Evolutionary conservation across 495 filamentous ascomycete genomes (phyloP).

Genomic region (Xylaria telfairii): DNA sequence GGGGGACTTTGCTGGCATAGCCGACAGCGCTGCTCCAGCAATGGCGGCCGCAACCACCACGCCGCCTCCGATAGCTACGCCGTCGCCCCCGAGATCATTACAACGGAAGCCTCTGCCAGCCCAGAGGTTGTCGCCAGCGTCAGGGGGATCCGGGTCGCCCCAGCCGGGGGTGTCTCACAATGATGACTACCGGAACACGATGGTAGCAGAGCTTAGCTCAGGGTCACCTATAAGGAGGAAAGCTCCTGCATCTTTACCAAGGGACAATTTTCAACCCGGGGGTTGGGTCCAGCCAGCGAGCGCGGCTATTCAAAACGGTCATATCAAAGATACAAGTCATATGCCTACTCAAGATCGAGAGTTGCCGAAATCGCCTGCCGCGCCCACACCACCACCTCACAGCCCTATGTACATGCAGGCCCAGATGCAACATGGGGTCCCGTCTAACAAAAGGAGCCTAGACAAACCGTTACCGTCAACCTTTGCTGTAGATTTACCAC

Average conservation of each 20-base stretch:
- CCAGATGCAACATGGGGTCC: conserved; percentile 19
- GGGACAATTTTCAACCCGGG: conserved; percentile 49
- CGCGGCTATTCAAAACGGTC: conserved; percentile 44
- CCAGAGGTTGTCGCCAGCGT: conserved; percentile 37
- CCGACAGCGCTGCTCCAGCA: conserved; percentile 29
- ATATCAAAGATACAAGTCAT: conserved; percentile 11
- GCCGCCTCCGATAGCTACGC: conserved; percentile 38
- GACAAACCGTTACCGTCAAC: conserved; percentile 23
- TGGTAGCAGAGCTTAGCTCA: conserved; percentile 38
- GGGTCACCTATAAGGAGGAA: conserved; percentile 47
- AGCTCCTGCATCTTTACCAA: conserved; percentile 49
- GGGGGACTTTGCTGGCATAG: conserved; percentile 20
- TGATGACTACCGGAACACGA: conserved; percentile 43
- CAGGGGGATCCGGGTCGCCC: conserved; percentile 30
- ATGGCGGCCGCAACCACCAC: conserved; percentile 55
- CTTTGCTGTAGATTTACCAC: conserved; percentile 35
- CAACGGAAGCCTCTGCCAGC: conserved; percentile 51
- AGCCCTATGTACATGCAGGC: conserved; percentile 29
- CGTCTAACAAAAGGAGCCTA: conserved; percentile 13
- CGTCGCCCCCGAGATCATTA: conserved; percentile 45
- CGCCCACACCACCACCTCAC: conserved; percentile 42
- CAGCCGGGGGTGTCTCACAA: conserved; percentile 41
- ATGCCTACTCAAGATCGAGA: conserved; percentile 37
- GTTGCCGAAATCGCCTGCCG: conserved; percentile 44
- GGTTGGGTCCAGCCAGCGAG: conserved; percentile 51